These are phyloP conservation scores for Trifolium pratense DNA, from an alignment of 306 rosid species.

Conservation along the genomic window DNA sequence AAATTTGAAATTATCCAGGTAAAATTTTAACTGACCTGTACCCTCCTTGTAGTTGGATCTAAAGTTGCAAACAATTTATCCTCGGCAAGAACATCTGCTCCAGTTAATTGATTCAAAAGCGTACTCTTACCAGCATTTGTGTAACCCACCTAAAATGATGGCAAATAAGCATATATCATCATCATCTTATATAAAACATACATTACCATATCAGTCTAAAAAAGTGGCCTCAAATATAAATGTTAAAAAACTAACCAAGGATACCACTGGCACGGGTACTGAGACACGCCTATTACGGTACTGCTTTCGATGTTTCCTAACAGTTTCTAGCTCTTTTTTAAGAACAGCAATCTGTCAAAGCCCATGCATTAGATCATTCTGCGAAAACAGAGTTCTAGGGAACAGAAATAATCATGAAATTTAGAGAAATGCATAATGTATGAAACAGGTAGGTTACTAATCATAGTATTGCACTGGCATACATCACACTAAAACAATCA, in stretches of 20 bases:
- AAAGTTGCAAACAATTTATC: constrained; percentile 95
- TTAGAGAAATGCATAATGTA: constrained; percentile 16
- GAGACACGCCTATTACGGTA: constrained; percentile 79
- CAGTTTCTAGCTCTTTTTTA: constrained; percentile 82
- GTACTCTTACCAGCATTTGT: constrained; percentile 99
- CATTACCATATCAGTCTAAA: constrained; percentile 19
- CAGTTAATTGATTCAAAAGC: constrained; percentile 87
- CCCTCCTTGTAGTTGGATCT: constrained; percentile 98
- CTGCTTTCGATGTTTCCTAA: constrained; percentile 89
- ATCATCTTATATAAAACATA: constrained; percentile 23
- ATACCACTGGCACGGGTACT: constrained; percentile 92
- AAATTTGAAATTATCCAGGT: constrained; percentile 25
- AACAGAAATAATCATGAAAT: constrained; percentile 11
- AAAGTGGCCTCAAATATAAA: constrained; percentile 19
- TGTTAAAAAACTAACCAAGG: constrained; percentile 66
- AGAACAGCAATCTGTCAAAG: constrained; percentile 78
- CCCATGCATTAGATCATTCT: constrained; percentile 32
- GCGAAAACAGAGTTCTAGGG: constrained; percentile 26
- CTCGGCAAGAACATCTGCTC: constrained; percentile 95
- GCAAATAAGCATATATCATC: constrained; percentile 30
- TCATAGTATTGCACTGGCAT: constrained; percentile 22
- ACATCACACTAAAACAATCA: constrained; percentile 1
- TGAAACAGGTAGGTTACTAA: constrained; percentile 25
- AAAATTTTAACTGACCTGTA: constrained; percentile 69
- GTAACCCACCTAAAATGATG: constrained; percentile 82